Conservation (phyloP, 306 rosid species). For the Glycine soja region DNA sequence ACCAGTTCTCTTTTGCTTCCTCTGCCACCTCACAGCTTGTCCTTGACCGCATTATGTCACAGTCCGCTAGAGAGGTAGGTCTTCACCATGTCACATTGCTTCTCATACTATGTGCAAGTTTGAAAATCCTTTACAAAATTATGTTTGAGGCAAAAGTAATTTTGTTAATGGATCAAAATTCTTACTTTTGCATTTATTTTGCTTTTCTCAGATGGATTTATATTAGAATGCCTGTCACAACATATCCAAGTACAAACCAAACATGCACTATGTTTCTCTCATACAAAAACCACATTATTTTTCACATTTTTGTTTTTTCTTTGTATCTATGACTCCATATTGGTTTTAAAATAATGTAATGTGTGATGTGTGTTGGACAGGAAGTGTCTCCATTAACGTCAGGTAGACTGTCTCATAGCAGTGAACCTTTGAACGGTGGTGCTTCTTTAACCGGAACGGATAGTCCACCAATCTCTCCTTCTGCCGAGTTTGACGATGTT, state of each 20-base stretch:
- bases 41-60: slow-evolving; percentile 97
- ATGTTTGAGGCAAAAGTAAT: no score
- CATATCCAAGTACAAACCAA: no score
- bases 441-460: slow-evolving; percentile 56
- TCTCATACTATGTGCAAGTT: no score
- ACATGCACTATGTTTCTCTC: no score
- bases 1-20: slow-evolving; percentile 84
- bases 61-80: slow-evolving; percentile 97
- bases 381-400: slow-evolving; percentile 96
- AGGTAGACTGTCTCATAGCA: slow-evolving; percentile 94
- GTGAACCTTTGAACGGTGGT: slow-evolving; percentile 70
- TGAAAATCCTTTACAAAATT: no score
- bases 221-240: no score
- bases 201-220: no score
- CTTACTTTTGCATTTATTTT: no score
- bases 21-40: slow-evolving; percentile 89
- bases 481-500: slow-evolving; percentile 92
- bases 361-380: slow-evolving; percentile 50
- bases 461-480: slow-evolving; percentile 90
- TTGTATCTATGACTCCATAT: no score
- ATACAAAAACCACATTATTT: no score
- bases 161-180: no score
- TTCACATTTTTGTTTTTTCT: no score
- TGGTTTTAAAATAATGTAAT: neutral
- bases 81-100: neutral